Evolutionary conservation across 768 basidiomycete genomes (phyloP), one percentile per base, ranked within the genome.

Genomic region (Podaxis sp.): DNA sequence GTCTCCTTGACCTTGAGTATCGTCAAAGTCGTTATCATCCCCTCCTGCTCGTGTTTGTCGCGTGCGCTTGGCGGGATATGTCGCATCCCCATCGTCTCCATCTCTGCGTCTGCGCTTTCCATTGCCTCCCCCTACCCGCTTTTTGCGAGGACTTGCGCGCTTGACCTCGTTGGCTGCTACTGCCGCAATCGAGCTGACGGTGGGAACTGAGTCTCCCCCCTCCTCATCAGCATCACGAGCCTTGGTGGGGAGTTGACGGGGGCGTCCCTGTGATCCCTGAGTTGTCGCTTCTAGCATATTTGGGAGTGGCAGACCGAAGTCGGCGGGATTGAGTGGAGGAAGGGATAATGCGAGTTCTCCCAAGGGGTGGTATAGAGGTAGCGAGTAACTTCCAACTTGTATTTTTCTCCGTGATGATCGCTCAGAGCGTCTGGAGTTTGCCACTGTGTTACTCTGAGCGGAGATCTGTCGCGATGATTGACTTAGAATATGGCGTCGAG

Each of bases 21-120:
- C 61, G 33, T 62, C 53, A 13, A 55, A 17, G 19, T 62, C 61
- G 33, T 46, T 62, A 13, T 62, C 61, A 30, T 55, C 53, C 24
- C 52, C 53, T 4, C 52, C 61, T 19, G 11, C 53, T 48, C 53
- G 61, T 5, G 52, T 48, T 17, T 62, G 61, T 28, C 88, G 82
- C 19, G 85, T 79, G 26, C 87, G 81, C 73, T 88, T 90, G 11
- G 87, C 85, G n/a, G 88, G 87, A 68, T 88, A 89, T n/a, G 84
- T 82, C 1, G 83, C 80, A 65, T 89, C 87, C 12, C 82, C 83
- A 52, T 88, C 87, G 49, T 89, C 87, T 6, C 69, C 72, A 36
- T 87, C 87, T 68, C 77, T 86, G 22, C 87, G 78, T 69, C 82
- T 87, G 59, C 88, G 77, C 70, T 85, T 87, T 13, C 75, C 78